Base-by-base conservation (phyloP, 2,329 filamentous ascomycete genomes). In the Epichloe aotearoae region DNA sequence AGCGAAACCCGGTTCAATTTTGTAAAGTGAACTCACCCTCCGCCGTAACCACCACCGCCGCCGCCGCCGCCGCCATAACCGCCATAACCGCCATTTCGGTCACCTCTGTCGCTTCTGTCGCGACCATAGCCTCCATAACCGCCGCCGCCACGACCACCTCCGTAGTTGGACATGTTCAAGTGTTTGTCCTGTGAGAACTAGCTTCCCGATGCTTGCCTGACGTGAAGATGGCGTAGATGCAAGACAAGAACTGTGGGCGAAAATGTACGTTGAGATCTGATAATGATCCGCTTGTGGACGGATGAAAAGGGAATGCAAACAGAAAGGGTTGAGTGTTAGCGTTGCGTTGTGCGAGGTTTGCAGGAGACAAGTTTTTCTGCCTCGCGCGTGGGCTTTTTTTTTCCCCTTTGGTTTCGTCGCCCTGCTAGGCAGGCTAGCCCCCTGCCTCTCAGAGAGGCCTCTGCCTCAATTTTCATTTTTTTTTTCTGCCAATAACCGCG, bases 161-260 rank as follows among this genome's bases (percentile, higher is more conserved):
- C 63, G 59, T 69, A 68, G 64, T 72, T 73, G 60, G 73, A 75
- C 73, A 75, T 75, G 52, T 58, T 69, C 52, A 49, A 46, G 12
- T 37, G 17, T 20, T 52, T 42, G 47, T 50, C 23, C 38, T 42
- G 40, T 47, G 33, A 12, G 33, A 30, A 5, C 11, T 38, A 4
- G 33, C 39, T 40, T 46, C 20, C 7, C 11, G 26, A 36, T 50
- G 30, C 39, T 51, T 47, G 26, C 46, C 41, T 44, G n/a, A 11
- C 17, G 40, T 20, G 36, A 30, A n/a, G 12, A n/a, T 26, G 4
- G 15, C 15, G 36, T 47, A n/a, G 19, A 11, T 10, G 33, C 44
- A 14, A 38, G 7, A 26, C 20, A 30, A 23, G 12, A 20, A 33
- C 33, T 43, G 15, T 45, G 33, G 7, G 15, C 17, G 34, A 10